phyloP scores from a whole-genome alignment of 169 alveolate genomes.

The Theileria orientalis region DNA sequence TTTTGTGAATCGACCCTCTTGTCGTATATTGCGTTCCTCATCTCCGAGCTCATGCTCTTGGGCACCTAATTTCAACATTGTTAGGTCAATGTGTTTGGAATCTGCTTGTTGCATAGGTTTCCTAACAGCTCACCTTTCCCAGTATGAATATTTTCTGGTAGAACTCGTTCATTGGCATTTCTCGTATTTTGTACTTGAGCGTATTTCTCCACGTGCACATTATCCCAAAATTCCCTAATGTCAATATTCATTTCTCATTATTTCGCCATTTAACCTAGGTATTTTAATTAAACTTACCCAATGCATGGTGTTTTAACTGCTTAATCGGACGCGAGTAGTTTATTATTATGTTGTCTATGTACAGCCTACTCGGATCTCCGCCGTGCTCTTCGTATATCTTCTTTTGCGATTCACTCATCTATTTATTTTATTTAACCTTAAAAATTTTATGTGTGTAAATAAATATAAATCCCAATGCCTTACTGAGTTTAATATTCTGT shows the following conservation, averaged over 20 bases:
- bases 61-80: conserved; percentile 51
- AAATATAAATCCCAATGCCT: background rate
- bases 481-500: conserved; percentile 69
- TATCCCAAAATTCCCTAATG: conserved; percentile 69
- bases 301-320: conserved; percentile 65
- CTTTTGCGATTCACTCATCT: conserved; percentile 68
- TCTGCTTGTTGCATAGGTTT: too few species aligned
- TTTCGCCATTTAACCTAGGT: too few species aligned
- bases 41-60: conserved; percentile 70
- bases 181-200: conserved; percentile 71
- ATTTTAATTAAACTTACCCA: conserved; percentile 11
- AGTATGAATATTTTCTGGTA: conserved; percentile 75
- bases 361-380: conserved; percentile 78
- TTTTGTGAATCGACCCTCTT: conserved; percentile 65
- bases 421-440: background rate
- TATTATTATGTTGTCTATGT: conserved; percentile 72
- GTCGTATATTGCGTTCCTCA: conserved; percentile 70
- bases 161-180: conserved; percentile 79
- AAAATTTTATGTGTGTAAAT: background rate
- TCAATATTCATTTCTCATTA: background rate
- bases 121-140: conserved; percentile 77
- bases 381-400: conserved; percentile 72
- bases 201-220: conserved; percentile 74
- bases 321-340: conserved; percentile 68
- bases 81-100: background rate